Conservation (phyloP, 140 eudicot species). For the Cichorium intybus region DNA sequence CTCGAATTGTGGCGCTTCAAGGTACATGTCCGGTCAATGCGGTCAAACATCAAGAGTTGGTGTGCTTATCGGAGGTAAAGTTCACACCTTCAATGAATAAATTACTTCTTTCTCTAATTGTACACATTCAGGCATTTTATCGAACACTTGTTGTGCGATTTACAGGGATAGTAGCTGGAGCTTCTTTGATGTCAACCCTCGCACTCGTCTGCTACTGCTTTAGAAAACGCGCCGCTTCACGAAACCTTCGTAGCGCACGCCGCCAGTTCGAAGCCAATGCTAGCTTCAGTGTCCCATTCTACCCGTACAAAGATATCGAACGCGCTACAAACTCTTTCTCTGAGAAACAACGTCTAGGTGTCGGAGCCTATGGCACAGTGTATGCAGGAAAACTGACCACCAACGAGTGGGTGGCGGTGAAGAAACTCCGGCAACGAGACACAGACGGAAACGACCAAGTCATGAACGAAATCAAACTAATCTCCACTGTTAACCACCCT, state of each 20-base stretch:
- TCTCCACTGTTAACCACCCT: slow-evolving; percentile 88
- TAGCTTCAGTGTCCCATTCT: slow-evolving; percentile 58
- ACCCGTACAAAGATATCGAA: slow-evolving; percentile 69
- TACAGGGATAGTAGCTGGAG: slow-evolving; percentile 68
- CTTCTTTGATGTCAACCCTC: slow-evolving; percentile 37
- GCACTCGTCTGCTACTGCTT: slow-evolving; percentile 51
- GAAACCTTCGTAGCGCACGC: slow-evolving; percentile 39
- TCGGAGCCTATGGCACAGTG: slow-evolving; percentile 94
- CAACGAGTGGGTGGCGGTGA: slow-evolving; percentile 84
- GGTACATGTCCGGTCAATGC: slow-evolving; percentile 49
- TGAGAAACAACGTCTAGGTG: slow-evolving; percentile 75
- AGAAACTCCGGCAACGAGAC: slow-evolving; percentile 64
- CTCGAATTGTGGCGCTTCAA: slow-evolving; percentile 34
- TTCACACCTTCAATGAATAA: not conserved
- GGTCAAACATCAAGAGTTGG: slow-evolving; percentile 56
- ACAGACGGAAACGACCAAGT: slow-evolving; percentile 72
- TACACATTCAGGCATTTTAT: not conserved
- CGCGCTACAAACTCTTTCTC: slow-evolving; percentile 76
- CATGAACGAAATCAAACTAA: slow-evolving; percentile 89
- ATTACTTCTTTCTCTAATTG: too few species aligned
- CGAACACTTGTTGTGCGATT: not conserved
- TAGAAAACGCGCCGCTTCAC: slow-evolving; percentile 41
- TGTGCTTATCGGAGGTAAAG: slow-evolving; percentile 51
- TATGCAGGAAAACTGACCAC: slow-evolving; percentile 80
- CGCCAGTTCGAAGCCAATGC: slow-evolving; percentile 78